Evolutionary conservation across 129 eudicot genomes (phyloP).

Genomic region (Helianthus tuberosus): DNA sequence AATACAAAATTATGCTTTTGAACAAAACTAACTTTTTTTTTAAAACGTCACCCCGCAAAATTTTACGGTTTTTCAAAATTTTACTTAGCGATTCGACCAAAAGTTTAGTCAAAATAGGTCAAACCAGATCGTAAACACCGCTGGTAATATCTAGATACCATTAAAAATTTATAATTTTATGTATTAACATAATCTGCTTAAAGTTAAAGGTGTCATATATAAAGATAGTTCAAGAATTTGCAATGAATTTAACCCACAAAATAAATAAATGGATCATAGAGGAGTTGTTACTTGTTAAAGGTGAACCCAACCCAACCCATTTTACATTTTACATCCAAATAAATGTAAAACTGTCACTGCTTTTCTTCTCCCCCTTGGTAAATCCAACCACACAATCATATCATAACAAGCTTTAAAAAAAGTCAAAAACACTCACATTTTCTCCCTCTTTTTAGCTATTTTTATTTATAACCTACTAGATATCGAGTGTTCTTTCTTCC

Average conservation of each 20-base stretch:
- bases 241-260: constrained; percentile 32
- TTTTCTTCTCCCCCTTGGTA: constrained; percentile 3
- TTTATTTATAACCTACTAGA: too few species aligned
- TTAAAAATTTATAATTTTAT: too few species aligned
- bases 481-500: too few species aligned
- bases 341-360: constrained; percentile 35
- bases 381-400: neutral
- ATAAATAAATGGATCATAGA: constrained; percentile 26
- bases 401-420: neutral
- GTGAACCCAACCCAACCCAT: constrained; percentile 30
- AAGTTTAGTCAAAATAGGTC: too few species aligned
- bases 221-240: constrained; percentile 23
- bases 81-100: too few species aligned
- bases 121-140: too few species aligned
- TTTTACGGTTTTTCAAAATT: too few species aligned
- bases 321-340: constrained; percentile 21
- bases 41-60: too few species aligned
- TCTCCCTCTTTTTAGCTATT: neutral
- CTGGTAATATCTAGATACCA: too few species aligned
- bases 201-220: neutral
- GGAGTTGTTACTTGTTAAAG: constrained; percentile 34
- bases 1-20: too few species aligned
- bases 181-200: neutral
- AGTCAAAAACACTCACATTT: constrained; percentile 9
- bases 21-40: too few species aligned